Conservation (phyloP, 2,329 filamentous ascomycete genomes). For the Ceratocystis eucalypticola region DNA sequence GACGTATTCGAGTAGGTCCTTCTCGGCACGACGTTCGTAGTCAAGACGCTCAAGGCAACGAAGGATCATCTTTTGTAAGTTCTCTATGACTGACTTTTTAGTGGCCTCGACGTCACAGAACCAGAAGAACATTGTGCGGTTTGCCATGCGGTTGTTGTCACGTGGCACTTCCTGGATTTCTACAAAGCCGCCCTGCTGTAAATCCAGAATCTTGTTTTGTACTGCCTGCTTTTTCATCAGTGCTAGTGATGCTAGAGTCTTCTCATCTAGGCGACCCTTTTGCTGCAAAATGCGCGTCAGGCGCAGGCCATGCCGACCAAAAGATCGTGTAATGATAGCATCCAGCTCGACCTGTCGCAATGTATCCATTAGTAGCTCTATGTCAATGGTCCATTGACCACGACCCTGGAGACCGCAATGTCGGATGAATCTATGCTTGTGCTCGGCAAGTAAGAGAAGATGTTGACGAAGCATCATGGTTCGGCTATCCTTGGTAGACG, state of each 20-base stretch:
- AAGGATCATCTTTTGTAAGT: slow-evolving; percentile 81
- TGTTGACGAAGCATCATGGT: slow-evolving; percentile 39
- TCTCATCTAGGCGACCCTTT: slow-evolving; percentile 91
- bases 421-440: slow-evolving; percentile 53
- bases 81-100: slow-evolving; percentile 56
- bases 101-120: slow-evolving; percentile 71
- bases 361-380: slow-evolving; percentile 54
- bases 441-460: slow-evolving; percentile 57
- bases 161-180: slow-evolving; percentile 91
- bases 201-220: slow-evolving; percentile 66
- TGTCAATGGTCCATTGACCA: slow-evolving; percentile 74
- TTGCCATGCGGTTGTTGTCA: slow-evolving; percentile 68
- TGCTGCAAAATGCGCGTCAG: slow-evolving; percentile 73
- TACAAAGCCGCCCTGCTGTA: slow-evolving; percentile 75
- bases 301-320: slow-evolving; percentile 63
- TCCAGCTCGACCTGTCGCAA: slow-evolving; percentile 71
- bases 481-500: slow-evolving; percentile 35
- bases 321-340: slow-evolving; percentile 62
- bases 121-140: slow-evolving; percentile 80
- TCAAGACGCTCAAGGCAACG: slow-evolving; percentile 68
- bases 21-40: slow-evolving; percentile 58
- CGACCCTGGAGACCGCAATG: slow-evolving; percentile 49
- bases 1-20: slow-evolving; percentile 63
- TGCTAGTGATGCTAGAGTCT: slow-evolving; percentile 64
- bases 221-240: slow-evolving; percentile 78